A percentile compares a stretch with the other conserved stretches of the same genome.
phyloP scores from a whole-genome alignment of 108 stramenopile genomes.

The Asterionellopsis glacialis region DNA sequence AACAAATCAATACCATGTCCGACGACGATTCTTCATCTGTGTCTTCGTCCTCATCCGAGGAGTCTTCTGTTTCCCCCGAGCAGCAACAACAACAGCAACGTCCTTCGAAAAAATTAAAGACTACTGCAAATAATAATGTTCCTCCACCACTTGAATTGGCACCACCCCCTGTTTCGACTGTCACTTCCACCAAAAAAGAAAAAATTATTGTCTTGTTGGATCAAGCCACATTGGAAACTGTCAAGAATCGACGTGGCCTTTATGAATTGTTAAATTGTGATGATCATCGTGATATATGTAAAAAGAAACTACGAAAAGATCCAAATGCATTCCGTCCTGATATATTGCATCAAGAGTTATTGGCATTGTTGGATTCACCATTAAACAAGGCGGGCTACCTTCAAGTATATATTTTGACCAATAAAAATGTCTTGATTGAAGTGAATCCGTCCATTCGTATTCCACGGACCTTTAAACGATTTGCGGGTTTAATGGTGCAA shows the following conservation, averaged over 20 bases:
- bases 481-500: constrained; percentile 90
- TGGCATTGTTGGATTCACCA: constrained; percentile 95
- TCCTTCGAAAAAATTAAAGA: background rate
- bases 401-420: constrained; percentile 90
- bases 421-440: constrained; percentile 93
- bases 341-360: constrained; percentile 96
- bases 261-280: constrained; percentile 98
- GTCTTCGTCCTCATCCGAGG: background rate
- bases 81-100: background rate
- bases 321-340: constrained; percentile 94
- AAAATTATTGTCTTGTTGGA: constrained; percentile 80
- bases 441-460: constrained; percentile 90
- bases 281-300: constrained; percentile 92
- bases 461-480: constrained; percentile 97
- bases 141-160: background rate
- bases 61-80: background rate
- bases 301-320: constrained; percentile 89
- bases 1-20: background rate
- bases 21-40: constrained; percentile 4
- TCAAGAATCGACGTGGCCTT: constrained; percentile 92
- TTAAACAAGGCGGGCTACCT: constrained; percentile 95
- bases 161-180: background rate
- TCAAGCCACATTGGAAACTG: constrained; percentile 94
- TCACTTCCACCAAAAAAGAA: background rate
- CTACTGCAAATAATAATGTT: background rate